Conservation (phyloP, 2,329 filamentous ascomycete species). For the Colletotrichum incanum region DNA sequence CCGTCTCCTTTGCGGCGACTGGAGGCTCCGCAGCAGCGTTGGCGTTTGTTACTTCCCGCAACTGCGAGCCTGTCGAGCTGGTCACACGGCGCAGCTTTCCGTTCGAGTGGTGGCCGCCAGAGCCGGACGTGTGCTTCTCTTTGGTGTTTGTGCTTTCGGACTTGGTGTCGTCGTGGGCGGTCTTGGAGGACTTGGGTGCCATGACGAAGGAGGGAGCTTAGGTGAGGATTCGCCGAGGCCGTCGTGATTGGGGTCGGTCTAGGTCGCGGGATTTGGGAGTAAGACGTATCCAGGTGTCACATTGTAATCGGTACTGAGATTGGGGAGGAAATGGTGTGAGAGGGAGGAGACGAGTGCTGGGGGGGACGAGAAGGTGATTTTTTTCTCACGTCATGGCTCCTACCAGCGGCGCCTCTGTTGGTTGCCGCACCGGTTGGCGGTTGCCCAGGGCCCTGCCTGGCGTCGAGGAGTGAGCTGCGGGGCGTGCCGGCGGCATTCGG, state of each 20-base stretch:
- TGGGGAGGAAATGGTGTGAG: slow-evolving; percentile 20
- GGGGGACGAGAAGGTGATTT: slow-evolving; percentile 23
- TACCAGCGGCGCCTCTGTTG: slow-evolving; percentile 29
- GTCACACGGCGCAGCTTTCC: slow-evolving; percentile 71
- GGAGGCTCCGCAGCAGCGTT: slow-evolving; percentile 48
- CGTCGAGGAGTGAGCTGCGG: slow-evolving; percentile 31
- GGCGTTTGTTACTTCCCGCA: slow-evolving; percentile 48
- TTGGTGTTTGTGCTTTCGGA: slow-evolving; percentile 58
- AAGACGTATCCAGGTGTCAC: slow-evolving; percentile 52
- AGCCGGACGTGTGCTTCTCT: slow-evolving; percentile 59
- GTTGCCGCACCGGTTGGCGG: slow-evolving; percentile 31
- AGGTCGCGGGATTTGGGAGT: slow-evolving; percentile 61
- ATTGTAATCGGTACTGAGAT: slow-evolving; percentile 32
- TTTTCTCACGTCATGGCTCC: slow-evolving; percentile 42
- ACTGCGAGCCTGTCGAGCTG: slow-evolving; percentile 62
- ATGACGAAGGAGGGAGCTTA: slow-evolving; percentile 49
- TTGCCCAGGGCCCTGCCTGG: slow-evolving; percentile 36
- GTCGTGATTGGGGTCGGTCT: slow-evolving; percentile 53
- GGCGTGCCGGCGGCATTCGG: slow-evolving; percentile 36
- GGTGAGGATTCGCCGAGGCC: slow-evolving; percentile 14
- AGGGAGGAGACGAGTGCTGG: background rate
- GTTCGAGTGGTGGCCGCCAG: slow-evolving; percentile 57
- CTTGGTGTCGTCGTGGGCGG: slow-evolving; percentile 61
- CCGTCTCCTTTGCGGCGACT: slow-evolving; percentile 34
- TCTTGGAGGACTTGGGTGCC: slow-evolving; percentile 64